Conservation (phyloP, 2,329 filamentous ascomycete genomes). For the Domatiomyces catenatus region DNA sequence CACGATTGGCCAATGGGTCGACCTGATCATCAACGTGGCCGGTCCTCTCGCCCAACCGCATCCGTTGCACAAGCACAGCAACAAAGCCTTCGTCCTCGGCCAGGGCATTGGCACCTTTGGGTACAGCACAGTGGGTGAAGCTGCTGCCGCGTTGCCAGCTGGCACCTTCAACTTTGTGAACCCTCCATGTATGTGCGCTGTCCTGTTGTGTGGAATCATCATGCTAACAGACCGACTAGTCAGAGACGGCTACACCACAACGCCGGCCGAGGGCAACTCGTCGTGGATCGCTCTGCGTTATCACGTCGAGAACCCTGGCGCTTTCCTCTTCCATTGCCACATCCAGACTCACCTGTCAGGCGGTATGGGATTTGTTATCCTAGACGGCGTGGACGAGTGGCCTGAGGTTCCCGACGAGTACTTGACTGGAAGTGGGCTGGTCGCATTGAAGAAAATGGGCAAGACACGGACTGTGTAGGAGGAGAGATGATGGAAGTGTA, state of each 20-base stretch:
- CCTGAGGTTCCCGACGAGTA: conserved; percentile 17
- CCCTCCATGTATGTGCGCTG: conserved; percentile 28
- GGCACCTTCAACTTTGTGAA: conserved; percentile 41
- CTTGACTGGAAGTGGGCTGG: conserved; percentile 7
- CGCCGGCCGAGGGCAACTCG: conserved; percentile 18
- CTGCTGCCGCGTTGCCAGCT: conserved; percentile 28
- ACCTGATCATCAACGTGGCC: conserved; percentile 36
- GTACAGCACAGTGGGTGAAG: conserved; percentile 40
- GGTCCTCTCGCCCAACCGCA: conserved; percentile 39
- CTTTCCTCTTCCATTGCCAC: conserved; percentile 43
- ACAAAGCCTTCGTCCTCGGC: conserved; percentile 44
- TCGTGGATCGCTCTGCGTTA: conserved; percentile 40
- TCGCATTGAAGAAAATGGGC: conserved; percentile 10
- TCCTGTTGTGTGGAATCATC: not conserved
- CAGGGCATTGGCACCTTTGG: conserved; percentile 35
- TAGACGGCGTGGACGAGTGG: conserved; percentile 25
- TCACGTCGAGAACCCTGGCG: conserved; percentile 38
- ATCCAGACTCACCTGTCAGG: conserved; percentile 39
- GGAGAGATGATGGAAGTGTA: not conserved
- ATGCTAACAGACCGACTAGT: conserved; percentile 1
- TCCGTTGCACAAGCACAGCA: conserved; percentile 50
- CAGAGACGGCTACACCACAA: conserved; percentile 25
- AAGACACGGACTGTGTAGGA: conserved; percentile 4
- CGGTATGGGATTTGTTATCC: conserved; percentile 41
- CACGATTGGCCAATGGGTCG: conserved; percentile 37